Evolutionary conservation across 1,284 basidiomycete genomes (phyloP), one percentile per base, ranked within the genome.

Genomic region (Termitomyces sp.): DNA sequence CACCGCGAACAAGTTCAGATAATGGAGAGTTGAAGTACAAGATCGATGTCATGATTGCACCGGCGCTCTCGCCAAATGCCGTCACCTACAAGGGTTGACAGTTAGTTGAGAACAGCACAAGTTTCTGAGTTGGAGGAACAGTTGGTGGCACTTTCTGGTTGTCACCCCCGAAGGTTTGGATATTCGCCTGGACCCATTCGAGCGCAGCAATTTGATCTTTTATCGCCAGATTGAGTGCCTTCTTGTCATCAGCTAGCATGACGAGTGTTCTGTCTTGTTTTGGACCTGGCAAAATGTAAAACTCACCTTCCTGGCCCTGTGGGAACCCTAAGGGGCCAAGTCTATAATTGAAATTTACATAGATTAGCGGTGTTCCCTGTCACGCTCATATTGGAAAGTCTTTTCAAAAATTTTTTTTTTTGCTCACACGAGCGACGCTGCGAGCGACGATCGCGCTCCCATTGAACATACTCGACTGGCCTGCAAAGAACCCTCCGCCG

Each of bases 261-360:
- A 13, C n/a, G 13, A 2, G 12, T 15, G 15, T 17, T 51, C 4
- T 17, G n/a, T 7, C 10, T 8, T 33, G 21, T 9, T n/a, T n/a
- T 19, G 5, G 3, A n/a, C 19, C n/a, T 19, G 33, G 24, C 5
- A 7, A n/a, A 6, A 39, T 8, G 13, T 1, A 42, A 41, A 30
- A 2, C 26, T 21, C 52, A 63, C 77, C 73, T 67, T 80, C 78
- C 43, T 67, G 59, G 2, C 78, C 79, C 63, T 76, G 74, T 7
- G 78, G 76, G 53, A 78, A 83, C 39, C 80, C 81, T 12, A 81
- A 68, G 3, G 77, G 75, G 0, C 76, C 77, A 1, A 79, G 60
- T 26, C 82, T 74, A 59, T 84, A 83, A 61, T 82, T 81, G 71
- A 79, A 70, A 53, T 73, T 79, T 39, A 84, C 81, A 48, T 80